phyloP scores from a whole-genome alignment of 2,329 filamentous ascomycete genomes.

The Emergomyces orientalis region DNA sequence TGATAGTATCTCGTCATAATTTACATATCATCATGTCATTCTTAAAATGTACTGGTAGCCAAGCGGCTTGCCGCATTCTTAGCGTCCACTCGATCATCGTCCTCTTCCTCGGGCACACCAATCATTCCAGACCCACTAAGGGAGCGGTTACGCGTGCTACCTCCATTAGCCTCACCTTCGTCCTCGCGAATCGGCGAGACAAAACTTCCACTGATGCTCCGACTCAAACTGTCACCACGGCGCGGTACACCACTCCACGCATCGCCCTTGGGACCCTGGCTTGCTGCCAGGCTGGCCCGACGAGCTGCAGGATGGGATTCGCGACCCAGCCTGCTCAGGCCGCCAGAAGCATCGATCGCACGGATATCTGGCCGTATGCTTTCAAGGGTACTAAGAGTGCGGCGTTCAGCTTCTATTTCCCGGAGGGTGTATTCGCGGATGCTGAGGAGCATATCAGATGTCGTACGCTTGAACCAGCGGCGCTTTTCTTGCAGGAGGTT shows the following conservation, averaged over 20 bases:
- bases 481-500: slow-evolving; percentile 84
- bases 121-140: slow-evolving; percentile 31
- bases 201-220: slow-evolving; percentile 66
- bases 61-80: slow-evolving; percentile 89
- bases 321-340: slow-evolving; percentile 77
- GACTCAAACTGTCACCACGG: slow-evolving; percentile 64
- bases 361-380: slow-evolving; percentile 87
- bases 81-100: slow-evolving; percentile 90
- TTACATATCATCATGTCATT: slow-evolving; percentile 7
- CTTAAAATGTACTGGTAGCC: slow-evolving; percentile 84
- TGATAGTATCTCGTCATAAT: slow-evolving; percentile 12
- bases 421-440: slow-evolving; percentile 89
- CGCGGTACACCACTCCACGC: slow-evolving; percentile 93
- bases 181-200: slow-evolving; percentile 57
- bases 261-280: slow-evolving; percentile 95
- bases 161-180: slow-evolving; percentile 42
- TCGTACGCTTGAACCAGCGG: slow-evolving; percentile 80
- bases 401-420: slow-evolving; percentile 89
- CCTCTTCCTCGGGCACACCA: slow-evolving; percentile 48
- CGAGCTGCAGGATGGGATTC: slow-evolving; percentile 72
- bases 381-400: slow-evolving; percentile 86
- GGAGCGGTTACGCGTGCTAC: slow-evolving; percentile 39
- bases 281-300: slow-evolving; percentile 68
- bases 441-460: slow-evolving; percentile 70
- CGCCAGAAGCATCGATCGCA: slow-evolving; percentile 82